A percentile compares a stretch with the other conserved stretches of the same genome.
Conservation (phyloP, 306 rosid species). For the Hippophae rhamnoides region DNA sequence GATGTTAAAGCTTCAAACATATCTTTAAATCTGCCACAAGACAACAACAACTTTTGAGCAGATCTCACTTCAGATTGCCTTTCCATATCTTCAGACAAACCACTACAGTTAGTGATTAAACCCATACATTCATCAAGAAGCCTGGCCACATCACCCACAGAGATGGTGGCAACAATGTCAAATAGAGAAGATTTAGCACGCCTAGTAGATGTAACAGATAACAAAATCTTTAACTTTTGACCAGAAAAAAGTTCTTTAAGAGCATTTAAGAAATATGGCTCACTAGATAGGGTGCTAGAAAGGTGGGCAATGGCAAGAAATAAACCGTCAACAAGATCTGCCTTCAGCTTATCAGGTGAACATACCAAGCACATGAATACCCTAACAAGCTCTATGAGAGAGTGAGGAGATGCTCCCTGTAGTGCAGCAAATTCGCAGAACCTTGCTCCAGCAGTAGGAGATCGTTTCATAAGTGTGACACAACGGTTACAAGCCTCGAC, state of each 20-base stretch:
- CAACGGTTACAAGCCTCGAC: slow-evolving; percentile 91
- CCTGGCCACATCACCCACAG: slow-evolving; percentile 48
- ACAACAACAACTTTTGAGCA: slow-evolving; percentile 64
- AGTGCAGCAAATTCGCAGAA: slow-evolving; percentile 58
- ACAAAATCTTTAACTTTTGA: slow-evolving; percentile 51
- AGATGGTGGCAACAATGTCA: slow-evolving; percentile 50
- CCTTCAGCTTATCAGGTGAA: slow-evolving; percentile 42
- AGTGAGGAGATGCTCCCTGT: slow-evolving; percentile 65
- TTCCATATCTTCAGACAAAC: slow-evolving; percentile 60
- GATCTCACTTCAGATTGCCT: slow-evolving; percentile 73
- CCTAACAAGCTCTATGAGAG: slow-evolving; percentile 57
- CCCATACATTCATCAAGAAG: slow-evolving; percentile 56
- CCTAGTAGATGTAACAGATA: slow-evolving; percentile 42
- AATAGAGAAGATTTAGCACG: slow-evolving; percentile 62
- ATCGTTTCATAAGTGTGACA: slow-evolving; percentile 60
- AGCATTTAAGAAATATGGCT: slow-evolving; percentile 34
- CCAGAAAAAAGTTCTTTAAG: slow-evolving; percentile 52
- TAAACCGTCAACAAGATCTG: slow-evolving; percentile 56
- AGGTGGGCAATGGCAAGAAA: slow-evolving; percentile 55
- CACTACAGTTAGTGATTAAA: slow-evolving; percentile 54
- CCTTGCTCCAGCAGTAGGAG: slow-evolving; percentile 85
- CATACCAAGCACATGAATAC: slow-evolving; percentile 43
- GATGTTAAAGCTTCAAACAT: slow-evolving; percentile 59
- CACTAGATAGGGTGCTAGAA: slow-evolving; percentile 41
- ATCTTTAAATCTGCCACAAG: slow-evolving; percentile 57